These are phyloP conservation scores for Spathaspora boniae DNA, from an alignment of 805 yeast genomes.

Conservation along the genomic window DNA sequence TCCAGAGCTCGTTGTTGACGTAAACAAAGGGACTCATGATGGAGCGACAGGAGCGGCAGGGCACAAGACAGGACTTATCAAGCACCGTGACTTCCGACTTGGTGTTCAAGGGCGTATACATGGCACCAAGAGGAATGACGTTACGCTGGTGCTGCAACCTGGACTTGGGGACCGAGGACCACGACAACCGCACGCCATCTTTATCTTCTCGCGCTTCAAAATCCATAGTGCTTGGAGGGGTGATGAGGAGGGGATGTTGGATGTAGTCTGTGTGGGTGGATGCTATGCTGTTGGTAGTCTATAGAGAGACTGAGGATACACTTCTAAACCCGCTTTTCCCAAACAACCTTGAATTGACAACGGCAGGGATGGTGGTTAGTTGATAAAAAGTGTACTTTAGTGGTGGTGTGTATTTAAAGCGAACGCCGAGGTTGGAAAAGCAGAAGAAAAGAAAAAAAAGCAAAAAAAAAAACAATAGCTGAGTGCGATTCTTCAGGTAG, in stretches of 20 bases:
- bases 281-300: no score
- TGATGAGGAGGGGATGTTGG: neutral
- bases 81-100: constrained; percentile 33
- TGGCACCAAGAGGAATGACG: constrained; percentile 52
- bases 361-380: no score
- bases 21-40: constrained; percentile 52
- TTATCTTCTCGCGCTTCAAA: constrained; percentile 61
- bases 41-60: constrained; percentile 54
- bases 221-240: constrained; percentile 28
- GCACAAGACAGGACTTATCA: constrained; percentile 33
- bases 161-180: constrained; percentile 63
- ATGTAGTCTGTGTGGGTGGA: no score
- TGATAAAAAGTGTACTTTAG: no score
- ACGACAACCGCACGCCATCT: constrained; percentile 72
- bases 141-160: constrained; percentile 50
- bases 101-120: constrained; percentile 57
- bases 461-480: no score
- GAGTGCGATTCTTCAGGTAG: no score
- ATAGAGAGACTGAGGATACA: no score
- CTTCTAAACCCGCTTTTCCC: no score
- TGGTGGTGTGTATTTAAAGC: no score
- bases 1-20: constrained; percentile 41
- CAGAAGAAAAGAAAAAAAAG: no score
- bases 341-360: no score
- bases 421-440: no score